These are phyloP conservation scores for Kwoniella sp. DNA, from an alignment of 768 basidiomycete species.

Conservation along the genomic window DNA sequence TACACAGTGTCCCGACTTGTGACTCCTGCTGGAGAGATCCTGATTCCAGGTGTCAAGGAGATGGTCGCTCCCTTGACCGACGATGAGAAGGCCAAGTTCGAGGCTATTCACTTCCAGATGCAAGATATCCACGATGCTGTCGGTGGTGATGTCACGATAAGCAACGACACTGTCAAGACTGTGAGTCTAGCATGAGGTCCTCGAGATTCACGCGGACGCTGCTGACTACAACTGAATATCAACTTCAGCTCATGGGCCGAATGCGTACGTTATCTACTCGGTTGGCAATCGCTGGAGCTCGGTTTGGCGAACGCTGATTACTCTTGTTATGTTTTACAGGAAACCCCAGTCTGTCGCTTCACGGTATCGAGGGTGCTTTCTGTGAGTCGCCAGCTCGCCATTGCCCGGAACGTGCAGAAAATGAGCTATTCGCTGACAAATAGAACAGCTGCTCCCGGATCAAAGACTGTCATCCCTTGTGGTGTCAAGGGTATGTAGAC, in stretches of 20 bases:
- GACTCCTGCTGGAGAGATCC: slow-evolving; percentile 73
- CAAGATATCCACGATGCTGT: slow-evolving; percentile 73
- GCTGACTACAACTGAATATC: slow-evolving; percentile 16
- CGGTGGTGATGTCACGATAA: slow-evolving; percentile 74
- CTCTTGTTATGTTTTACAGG: slow-evolving; percentile 16
- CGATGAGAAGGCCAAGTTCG: slow-evolving; percentile 75
- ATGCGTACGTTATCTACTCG: slow-evolving; percentile 65
- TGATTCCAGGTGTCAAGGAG: slow-evolving; percentile 84
- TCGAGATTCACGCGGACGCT: background rate
- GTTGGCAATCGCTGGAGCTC: background rate
- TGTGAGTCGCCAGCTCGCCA: slow-evolving; percentile 51
- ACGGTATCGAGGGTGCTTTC: slow-evolving; percentile 96
- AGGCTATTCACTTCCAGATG: slow-evolving; percentile 68
- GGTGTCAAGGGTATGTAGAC: slow-evolving; percentile 60
- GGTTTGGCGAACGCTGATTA: background rate
- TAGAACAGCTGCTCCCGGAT: slow-evolving; percentile 46
- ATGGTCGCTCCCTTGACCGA: slow-evolving; percentile 74
- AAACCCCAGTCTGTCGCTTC: slow-evolving; percentile 80
- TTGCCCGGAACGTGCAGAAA: background rate
- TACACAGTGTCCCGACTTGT: slow-evolving; percentile 75
- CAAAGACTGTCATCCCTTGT: slow-evolving; percentile 86
- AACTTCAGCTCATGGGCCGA: slow-evolving; percentile 76
- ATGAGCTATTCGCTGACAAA: slow-evolving; percentile 12
- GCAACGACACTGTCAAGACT: slow-evolving; percentile 68
- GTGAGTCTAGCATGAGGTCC: slow-evolving; percentile 28